Evolutionary conservation across 2,329 filamentous ascomycete genomes (phyloP).

Genomic region (Colletotrichum gigasporum): DNA sequence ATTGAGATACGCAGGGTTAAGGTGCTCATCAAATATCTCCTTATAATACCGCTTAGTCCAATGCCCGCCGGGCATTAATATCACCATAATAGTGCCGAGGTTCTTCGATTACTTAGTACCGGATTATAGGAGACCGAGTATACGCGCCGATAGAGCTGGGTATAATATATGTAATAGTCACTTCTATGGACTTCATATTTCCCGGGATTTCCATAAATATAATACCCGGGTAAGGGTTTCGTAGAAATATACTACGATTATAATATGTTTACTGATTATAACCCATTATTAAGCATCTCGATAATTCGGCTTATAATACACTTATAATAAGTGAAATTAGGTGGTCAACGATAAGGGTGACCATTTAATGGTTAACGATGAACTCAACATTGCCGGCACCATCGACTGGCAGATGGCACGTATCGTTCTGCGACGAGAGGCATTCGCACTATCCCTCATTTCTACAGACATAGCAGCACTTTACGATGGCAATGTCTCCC

Average conservation of each 20-base stretch:
- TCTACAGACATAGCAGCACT: constrained; percentile 11
- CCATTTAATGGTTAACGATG: constrained; percentile 32
- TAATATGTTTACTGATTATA: neutral
- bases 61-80: no score
- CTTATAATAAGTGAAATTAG: constrained; percentile 28
- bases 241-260: neutral
- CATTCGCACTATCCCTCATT: neutral
- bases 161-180: neutral
- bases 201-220: neutral
- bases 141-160: neutral
- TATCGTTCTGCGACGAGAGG: constrained; percentile 8
- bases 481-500: constrained; percentile 21
- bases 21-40: no score
- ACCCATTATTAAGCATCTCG: neutral
- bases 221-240: neutral
- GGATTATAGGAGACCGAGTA: no score
- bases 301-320: constrained; percentile 26
- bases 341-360: constrained; percentile 52
- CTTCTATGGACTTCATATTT: neutral
- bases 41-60: no score
- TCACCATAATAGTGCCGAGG: neutral
- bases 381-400: constrained; percentile 46
- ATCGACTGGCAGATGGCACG: constrained; percentile 36
- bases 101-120: neutral
- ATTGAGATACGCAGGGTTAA: no score